Base-by-base conservation (phyloP, 2,329 filamentous ascomycete genomes). In the Nemania diffusa region DNA sequence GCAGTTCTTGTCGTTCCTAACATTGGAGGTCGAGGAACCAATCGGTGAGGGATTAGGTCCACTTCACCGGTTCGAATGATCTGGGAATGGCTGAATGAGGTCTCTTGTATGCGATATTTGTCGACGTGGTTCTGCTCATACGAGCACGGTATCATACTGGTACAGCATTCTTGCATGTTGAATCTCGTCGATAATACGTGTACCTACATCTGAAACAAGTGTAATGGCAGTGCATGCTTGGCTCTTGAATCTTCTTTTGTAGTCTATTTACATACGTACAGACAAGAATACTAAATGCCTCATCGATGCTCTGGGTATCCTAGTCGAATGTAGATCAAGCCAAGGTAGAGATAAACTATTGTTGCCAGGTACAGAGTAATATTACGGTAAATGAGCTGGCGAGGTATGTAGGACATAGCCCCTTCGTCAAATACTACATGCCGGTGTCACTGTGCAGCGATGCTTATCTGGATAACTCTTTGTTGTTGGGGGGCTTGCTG, bases 281-380 rank as follows among this genome's bases (percentile, higher is more conserved):
- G 4, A 59, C 22, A 32, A n/a, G 48, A 44, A 3, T n/a, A 29
- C 3, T 29, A 42, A 56, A 56, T 42, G 42, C 22, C 52, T 56
- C 52, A 40, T 22, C 20, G 11, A 44, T 20, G 26, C 34, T 53
- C 17, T 17, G 8, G 37, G 40, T 50, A 37, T 11, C n/a, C 27
- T 11, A 37, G 46, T 15, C 11, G 70, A 62, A 0, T 73, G 73
- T 4, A 73, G 70, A 8, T 75, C 70, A 6, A 73, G 69, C n/a
- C 72, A 74, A 46, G 72, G 50, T 15, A 70, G 67, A 48, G 67
- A 69, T 42, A 44, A 42, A 32, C 13, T 46, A 29, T 11, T 15
- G 57, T 27, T 52, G 24, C 37, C n/a, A 44, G 13, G 2, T 61
- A 22, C n/a, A n/a, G n/a, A n/a, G n/a, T n/a, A n/a, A n/a, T n/a